Conservation (phyloP, 2,329 filamentous ascomycete species). For the Pseudogymnoascus sp. region DNA sequence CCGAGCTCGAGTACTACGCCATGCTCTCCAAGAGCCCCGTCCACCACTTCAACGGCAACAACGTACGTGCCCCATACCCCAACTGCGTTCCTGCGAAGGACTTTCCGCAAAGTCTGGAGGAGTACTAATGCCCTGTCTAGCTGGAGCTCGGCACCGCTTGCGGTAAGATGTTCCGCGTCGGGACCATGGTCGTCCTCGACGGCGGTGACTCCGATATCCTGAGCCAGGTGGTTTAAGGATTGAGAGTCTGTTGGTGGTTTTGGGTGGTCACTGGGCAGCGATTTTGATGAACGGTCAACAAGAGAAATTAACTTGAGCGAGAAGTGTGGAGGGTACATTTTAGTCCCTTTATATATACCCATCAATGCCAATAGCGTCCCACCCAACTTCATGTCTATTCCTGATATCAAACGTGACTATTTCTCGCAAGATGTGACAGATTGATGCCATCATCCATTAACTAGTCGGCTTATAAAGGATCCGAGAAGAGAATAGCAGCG, state of each 20-base stretch:
- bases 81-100: conserved; percentile 7
- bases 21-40: conserved; percentile 92
- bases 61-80: conserved; percentile 63
- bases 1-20: conserved; percentile 90
- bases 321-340: conserved; percentile 1
- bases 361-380: conserved; percentile 8
- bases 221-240: conserved; percentile 62
- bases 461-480: too few species aligned
- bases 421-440: background rate
- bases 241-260: conserved; percentile 11
- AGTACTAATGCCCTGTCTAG: conserved; percentile 57
- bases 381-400: background rate
- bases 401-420: background rate
- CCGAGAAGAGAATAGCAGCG: too few species aligned
- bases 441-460: too few species aligned
- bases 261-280: conserved; percentile 1
- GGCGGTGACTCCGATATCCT: conserved; percentile 98
- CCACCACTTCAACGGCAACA: conserved; percentile 97
- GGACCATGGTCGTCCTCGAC: conserved; percentile 93
- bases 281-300: background rate
- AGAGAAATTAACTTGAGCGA: conserved; percentile 4
- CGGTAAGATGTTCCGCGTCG: conserved; percentile 98
- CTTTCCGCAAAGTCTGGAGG: conserved; percentile 25
- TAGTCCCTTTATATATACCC: conserved; percentile 5
- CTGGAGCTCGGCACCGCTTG: conserved; percentile 97